These are phyloP conservation scores for Echeveria elegans DNA, from an alignment of 164 flowering plant genomes.

Conservation along the genomic window DNA sequence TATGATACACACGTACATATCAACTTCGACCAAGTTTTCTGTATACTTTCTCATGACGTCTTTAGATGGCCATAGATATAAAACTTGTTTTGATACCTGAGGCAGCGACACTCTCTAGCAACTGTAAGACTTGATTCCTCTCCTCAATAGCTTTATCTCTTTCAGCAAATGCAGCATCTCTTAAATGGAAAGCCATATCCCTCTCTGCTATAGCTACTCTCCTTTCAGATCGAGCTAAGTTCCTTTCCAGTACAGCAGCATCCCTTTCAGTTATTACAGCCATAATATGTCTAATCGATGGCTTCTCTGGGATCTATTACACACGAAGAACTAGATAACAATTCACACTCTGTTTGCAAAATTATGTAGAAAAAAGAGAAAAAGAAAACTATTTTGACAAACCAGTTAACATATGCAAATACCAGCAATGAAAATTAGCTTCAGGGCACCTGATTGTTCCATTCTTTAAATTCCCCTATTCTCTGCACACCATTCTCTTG, in stretches of 20 bases:
- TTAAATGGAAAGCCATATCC: background rate
- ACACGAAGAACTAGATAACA: background rate
- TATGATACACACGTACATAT: too few relatives aligned
- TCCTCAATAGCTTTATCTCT: constrained; percentile 3
- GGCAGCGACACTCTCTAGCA: background rate
- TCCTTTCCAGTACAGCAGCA: constrained; percentile 6
- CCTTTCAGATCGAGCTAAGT: background rate
- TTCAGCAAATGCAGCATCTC: constrained; percentile 7
- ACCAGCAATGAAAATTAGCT: background rate
- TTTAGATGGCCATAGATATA: too few relatives aligned
- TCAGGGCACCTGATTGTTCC: constrained; percentile 8
- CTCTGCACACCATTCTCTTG: background rate
- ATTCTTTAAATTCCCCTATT: background rate
- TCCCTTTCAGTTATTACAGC: constrained; percentile 6
- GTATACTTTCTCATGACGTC: too few relatives aligned
- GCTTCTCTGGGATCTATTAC: constrained; percentile 2
- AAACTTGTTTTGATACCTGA: constrained; percentile 3
- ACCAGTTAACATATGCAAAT: background rate
- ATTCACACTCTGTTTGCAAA: background rate
- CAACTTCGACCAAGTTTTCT: background rate
- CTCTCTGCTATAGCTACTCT: constrained; percentile 1
- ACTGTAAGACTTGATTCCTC: background rate
- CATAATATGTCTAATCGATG: constrained; percentile 1
- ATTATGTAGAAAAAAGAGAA: background rate
- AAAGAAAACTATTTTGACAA: background rate